Evolutionary conservation across 1,284 basidiomycete species (phyloP), one percentile per base, ranked within the genome.

Genomic region (Amylostereum chailletii): DNA sequence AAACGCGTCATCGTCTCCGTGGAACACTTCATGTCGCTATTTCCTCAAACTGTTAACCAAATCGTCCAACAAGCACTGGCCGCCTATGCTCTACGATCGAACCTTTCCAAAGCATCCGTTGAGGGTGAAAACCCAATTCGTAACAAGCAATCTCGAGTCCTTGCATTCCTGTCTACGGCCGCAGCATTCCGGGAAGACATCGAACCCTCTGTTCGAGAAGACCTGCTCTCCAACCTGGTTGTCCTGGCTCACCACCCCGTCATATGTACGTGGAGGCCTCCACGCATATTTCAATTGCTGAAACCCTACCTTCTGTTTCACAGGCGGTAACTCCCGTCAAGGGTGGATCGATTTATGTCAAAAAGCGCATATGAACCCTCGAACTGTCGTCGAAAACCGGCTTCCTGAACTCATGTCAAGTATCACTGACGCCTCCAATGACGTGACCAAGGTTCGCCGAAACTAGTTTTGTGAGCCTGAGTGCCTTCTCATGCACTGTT

Each of bases 311-410:
- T 4, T 26, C 9, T 5, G 34, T 5, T 49, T 34, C 19, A 5
- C 49, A 83, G 81, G 72, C 53, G 73, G 70, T 19, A 68, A 71
- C 8, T 74, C 79, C 5, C 74, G 79, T 27, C 79, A 81, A 51
- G 75, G 82, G 1, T 97, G 93, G 92, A 86, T 95, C 53, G 89
- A 92, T 47, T 57, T 91, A 3, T 86, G 86, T 48, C 85, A 90
- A 58, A 75, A 74, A 49, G 81, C 83, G 0, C 65, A 71, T 2
- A 61, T 78, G 4, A 87, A 93, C 62, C 90, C 92, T 1, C 75
- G 77, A 34, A 70, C 75, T 8, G 62, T 90, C 2, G 72, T 87
- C 10, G 67, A 65, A 8, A 67, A 63, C 19, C 68, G 79, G 46
- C 47, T 81, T 2, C 73, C 82, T 47, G 63, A 62, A 9, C 62